phyloP scores from a whole-genome alignment of 2,329 filamentous ascomycete genomes.

The Penicillium brasilianum region DNA sequence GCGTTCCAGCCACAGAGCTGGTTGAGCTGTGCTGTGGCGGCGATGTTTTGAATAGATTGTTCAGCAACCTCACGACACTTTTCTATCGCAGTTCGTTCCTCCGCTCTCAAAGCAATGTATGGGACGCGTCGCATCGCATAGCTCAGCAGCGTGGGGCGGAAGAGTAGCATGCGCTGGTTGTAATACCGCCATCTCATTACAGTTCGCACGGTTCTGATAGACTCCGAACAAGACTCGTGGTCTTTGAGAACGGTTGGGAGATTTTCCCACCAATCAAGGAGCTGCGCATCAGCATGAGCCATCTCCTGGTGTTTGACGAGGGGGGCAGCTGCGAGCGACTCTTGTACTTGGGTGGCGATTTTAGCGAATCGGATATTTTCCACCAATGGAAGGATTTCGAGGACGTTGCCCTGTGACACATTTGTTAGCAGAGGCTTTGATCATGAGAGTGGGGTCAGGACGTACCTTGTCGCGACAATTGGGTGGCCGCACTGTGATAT shows the following conservation, averaged over 20 bases:
- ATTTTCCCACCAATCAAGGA: conserved; percentile 73
- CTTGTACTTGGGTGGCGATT: conserved; percentile 77
- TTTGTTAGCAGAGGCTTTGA: conserved; percentile 27
- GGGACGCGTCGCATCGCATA: conserved; percentile 61
- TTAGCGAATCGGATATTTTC: conserved; percentile 81
- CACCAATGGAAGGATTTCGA: conserved; percentile 71
- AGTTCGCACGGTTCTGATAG: conserved; percentile 70
- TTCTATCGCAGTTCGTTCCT: conserved; percentile 71
- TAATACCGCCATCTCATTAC: conserved; percentile 85
- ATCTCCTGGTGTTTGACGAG: conserved; percentile 71
- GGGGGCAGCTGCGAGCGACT: conserved; percentile 72
- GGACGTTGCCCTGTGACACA: conserved; percentile 57
- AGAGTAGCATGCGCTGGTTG: conserved; percentile 76
- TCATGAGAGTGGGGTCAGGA: conserved; percentile 35
- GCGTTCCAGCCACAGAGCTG: conserved; percentile 82
- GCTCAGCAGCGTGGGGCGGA: conserved; percentile 73
- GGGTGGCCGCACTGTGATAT: conserved; percentile 69
- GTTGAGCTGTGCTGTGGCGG: conserved; percentile 70
- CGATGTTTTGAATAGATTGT: conserved; percentile 74
- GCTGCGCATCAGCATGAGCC: conserved; percentile 67
- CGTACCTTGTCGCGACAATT: conserved; percentile 53
- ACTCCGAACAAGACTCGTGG: conserved; percentile 70
- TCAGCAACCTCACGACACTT: conserved; percentile 72
- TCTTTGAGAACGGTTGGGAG: conserved; percentile 70
- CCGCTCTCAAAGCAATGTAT: conserved; percentile 57